Base-by-base conservation (phyloP, 495 filamentous ascomycete genomes). In the Podospora pseudoanserina region DNA sequence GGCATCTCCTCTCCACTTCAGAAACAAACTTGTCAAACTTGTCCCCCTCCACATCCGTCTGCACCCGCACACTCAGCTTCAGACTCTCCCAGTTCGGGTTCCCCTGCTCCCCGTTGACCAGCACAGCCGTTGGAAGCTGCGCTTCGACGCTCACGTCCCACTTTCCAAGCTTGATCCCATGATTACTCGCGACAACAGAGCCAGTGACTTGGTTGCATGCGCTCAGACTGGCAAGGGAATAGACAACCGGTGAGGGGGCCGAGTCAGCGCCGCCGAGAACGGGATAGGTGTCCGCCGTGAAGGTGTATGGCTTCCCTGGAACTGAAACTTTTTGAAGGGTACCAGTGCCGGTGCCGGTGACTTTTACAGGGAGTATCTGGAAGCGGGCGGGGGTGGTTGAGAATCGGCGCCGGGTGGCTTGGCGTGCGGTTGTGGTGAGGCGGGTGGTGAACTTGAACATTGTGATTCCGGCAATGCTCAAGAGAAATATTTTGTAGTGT, bases 141-240 rank as follows among this genome's bases (percentile, higher is more conserved):
- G 58, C 73, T 0, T 70, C 64, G 19, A 75, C 74, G n/a, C 19
- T 65, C 4, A 75, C 68, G 2, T 66, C 6, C 72, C 74, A 75
- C 39, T 67, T 20, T 2, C 74, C 74, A 15, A 74, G 39, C 55
- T 53, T 44, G 63, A 73, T 70, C 26, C 71, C 73, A 27, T 69
- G 71, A 30, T 73, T 68, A 20, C 55, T 56, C 3, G 73, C 73
- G 0, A 75, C 73, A 4, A 75, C 69, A 34, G 26, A 34, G 3
- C 73, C 73, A 15, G 73, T 73, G 11, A 75, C 73, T 53, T 75
- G 73, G 69, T 70, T 75, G 71, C 73, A 75, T 4, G 73, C 65
- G 67, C 71, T 67, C 27, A 75, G 73, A 57, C 64, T 68, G 5
- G 73, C 73, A n/a, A 75, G 69, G 6, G 69, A 65, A 62, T 75